Conservation (phyloP, 2,329 filamentous ascomycete genomes). For the Fusarium temperatum region DNA sequence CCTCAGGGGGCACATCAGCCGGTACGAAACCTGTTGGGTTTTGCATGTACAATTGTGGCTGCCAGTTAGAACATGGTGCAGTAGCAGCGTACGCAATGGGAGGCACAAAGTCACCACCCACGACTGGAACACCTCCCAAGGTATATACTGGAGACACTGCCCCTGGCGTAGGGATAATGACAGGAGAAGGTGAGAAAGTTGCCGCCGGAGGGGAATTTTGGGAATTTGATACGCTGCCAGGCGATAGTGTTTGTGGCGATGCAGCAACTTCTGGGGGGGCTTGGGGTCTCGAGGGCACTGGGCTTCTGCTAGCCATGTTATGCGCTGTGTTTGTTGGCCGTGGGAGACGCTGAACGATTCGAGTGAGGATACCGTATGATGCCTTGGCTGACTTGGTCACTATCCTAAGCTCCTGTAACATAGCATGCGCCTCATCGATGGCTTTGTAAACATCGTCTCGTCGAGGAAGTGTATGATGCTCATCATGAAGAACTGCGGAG, state of each 20-base stretch:
- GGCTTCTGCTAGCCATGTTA: neutral
- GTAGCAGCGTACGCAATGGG: slow-evolving; percentile 6
- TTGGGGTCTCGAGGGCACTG: slow-evolving; percentile 10
- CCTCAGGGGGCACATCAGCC: slow-evolving; percentile 9
- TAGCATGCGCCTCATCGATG: slow-evolving; percentile 49
- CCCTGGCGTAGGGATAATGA: neutral
- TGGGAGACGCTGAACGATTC: slow-evolving; percentile 43
- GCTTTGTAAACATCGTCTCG: slow-evolving; percentile 52
- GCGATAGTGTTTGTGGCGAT: slow-evolving; percentile 6
- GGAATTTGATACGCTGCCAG: neutral
- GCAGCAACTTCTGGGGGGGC: neutral
- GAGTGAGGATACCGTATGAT: slow-evolving; percentile 46
- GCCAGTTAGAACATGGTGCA: slow-evolving; percentile 19
- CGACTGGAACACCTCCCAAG: neutral
- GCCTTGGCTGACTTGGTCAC: slow-evolving; percentile 46
- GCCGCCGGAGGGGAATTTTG: slow-evolving; percentile 11
- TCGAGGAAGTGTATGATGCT: slow-evolving; percentile 50
- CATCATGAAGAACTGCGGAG: slow-evolving; percentile 61
- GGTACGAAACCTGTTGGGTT: slow-evolving; percentile 7
- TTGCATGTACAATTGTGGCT: slow-evolving; percentile 18
- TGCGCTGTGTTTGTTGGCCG: slow-evolving; percentile 36
- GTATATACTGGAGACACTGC: slow-evolving; percentile 15
- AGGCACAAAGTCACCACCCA: neutral
- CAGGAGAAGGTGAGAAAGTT: neutral
- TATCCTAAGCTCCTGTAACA: slow-evolving; percentile 46